These are phyloP conservation scores for Termitomyces sp. DNA, from an alignment of 768 basidiomycete genomes.

Conservation along the genomic window DNA sequence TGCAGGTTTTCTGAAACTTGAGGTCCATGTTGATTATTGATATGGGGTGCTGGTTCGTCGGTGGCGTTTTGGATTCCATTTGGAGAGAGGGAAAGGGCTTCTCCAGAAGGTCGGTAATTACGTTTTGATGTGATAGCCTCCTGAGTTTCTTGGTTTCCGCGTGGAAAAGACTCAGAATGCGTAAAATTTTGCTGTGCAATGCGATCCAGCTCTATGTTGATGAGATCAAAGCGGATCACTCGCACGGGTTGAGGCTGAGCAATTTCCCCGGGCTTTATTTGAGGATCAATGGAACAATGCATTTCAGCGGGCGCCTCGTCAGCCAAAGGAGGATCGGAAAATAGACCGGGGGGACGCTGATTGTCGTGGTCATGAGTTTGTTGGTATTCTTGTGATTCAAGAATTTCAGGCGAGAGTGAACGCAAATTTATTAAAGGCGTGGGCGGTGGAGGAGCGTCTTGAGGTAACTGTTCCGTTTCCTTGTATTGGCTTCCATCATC, in stretches of 20 bases:
- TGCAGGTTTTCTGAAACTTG: background rate
- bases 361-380: background rate
- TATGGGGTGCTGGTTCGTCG: too few species aligned
- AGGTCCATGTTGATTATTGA: background rate
- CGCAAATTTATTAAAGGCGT: background rate
- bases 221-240: background rate
- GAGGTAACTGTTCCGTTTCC: constrained; percentile 4
- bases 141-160: background rate
- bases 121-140: background rate
- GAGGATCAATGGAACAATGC: background rate
- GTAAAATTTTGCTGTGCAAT: background rate
- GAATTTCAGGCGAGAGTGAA: too few species aligned
- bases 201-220: too few species aligned
- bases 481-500: background rate
- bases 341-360: background rate
- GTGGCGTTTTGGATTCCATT: background rate
- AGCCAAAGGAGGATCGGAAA: background rate
- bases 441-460: background rate
- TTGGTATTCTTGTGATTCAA: background rate
- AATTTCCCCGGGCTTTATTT: background rate
- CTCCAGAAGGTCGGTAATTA: background rate
- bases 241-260: background rate
- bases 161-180: background rate
- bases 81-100: background rate
- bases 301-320: background rate